phyloP scores from a whole-genome alignment of 2,329 filamentous ascomycete species.

The Arthroderma sp. region DNA sequence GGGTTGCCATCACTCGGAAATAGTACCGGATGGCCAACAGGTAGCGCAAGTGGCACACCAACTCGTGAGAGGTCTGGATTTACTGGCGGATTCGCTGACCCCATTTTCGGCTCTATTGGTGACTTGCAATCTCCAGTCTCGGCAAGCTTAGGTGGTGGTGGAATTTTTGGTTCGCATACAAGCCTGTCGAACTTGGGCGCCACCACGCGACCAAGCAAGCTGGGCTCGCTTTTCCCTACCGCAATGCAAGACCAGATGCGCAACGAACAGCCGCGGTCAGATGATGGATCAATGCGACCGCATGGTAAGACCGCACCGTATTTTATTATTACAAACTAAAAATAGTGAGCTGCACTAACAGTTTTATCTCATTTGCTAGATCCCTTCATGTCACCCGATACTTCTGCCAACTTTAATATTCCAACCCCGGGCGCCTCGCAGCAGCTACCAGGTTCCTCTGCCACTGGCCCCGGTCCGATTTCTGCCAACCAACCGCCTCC shows the following conservation, averaged over 20 bases:
- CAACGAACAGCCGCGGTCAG: constrained; percentile 45
- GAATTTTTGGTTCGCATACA: constrained; percentile 51
- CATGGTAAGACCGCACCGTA: constrained; percentile 31
- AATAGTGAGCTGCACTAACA: constrained; percentile 1
- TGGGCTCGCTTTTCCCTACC: constrained; percentile 74
- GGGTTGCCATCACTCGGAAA: constrained; percentile 42
- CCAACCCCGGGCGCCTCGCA: constrained; percentile 21
- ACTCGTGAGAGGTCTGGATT: constrained; percentile 42
- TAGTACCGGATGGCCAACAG: constrained; percentile 37
- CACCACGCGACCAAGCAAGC: constrained; percentile 63
- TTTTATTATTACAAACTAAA: background rate
- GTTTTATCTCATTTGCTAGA: constrained; percentile 12
- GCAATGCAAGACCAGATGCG: constrained; percentile 91
- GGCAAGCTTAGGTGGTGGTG: constrained; percentile 28
- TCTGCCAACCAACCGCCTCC: constrained; percentile 18
- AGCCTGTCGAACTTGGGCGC: constrained; percentile 47
- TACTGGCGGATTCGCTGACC: constrained; percentile 40
- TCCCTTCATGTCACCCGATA: constrained; percentile 19
- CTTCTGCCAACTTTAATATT: constrained; percentile 17
- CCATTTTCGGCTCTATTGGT: constrained; percentile 60
- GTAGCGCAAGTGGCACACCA: constrained; percentile 64
- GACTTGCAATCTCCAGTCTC: constrained; percentile 51
- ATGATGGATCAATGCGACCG: constrained; percentile 47
- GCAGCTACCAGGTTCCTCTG: constrained; percentile 25
- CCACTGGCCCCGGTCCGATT: constrained; percentile 16